Evolutionary conservation across 805 yeast genomes (phyloP), one percentile per base, ranked within the genome.

Genomic region (Hermanozyma aechmeae): DNA sequence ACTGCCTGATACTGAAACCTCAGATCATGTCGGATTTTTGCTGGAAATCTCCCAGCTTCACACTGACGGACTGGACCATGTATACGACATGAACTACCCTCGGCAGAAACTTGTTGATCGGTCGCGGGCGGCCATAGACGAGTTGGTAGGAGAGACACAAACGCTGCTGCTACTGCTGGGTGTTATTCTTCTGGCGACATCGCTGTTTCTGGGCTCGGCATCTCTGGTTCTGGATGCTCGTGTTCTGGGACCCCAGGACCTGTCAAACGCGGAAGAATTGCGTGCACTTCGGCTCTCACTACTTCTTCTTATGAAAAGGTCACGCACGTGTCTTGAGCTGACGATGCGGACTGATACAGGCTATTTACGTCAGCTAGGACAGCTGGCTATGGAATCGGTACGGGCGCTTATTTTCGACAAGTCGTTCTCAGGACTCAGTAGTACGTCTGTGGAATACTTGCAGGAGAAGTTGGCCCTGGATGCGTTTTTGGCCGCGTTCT

Each of bases 321-420:
- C 86, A 5, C 71, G 70, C 35, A 67, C 80, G 15, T 78, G 85
- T 41, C 59, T 69, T 22, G 73, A 71, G 34, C 59, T 74, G 15
- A 42, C 51, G 2, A 33, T 51, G 5, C 43, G 46, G 27, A 43
- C 48, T 19, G 50, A 58, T 4, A 68, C 71, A 13, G 72, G 74
- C 38, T 45, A 33, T 12, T 19, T 37, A 17, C 27, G 68, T 42
- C 60, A 51, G 7, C 50, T 82, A 29, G 94, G 94, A 0, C 61
- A 69, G 32, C 53, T 71, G 5, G 61, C 77, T 4, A 60, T 78
- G 2, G 46, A 63, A 3, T 57, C 81, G 0, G 62, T 82, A 2
- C 61, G 77, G 5, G 63, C 79, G 3, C 72, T 69, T 43, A 70
- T 79, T 9, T 57, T 82, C 29, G 89, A 79, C 41, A 64, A 76